A percentile compares a stretch with the other conserved stretches of the same genome.
phyloP scores from a whole-genome alignment of 2,329 filamentous ascomycete genomes.

The Emergomyces africanus region DNA sequence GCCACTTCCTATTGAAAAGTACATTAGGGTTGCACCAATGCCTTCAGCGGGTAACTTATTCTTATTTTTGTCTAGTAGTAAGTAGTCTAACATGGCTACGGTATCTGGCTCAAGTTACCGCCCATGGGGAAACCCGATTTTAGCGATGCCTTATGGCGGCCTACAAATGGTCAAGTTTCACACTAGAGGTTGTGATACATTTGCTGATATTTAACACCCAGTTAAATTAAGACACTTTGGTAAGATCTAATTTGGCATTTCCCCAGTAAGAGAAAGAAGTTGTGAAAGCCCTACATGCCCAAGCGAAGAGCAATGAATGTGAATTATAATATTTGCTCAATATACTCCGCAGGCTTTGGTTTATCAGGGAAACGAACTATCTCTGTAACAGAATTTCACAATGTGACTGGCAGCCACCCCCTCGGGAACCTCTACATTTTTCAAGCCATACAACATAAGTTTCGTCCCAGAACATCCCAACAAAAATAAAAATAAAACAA shows the following conservation, averaged over 20 bases:
- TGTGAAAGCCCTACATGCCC: slow-evolving; percentile 25
- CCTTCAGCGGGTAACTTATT: slow-evolving; percentile 30
- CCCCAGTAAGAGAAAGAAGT: slow-evolving; percentile 17
- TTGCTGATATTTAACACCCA: neutral
- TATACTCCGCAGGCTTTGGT: too few relatives aligned
- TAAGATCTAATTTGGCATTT: neutral
- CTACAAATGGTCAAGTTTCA: slow-evolving; percentile 42
- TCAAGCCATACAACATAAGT: slow-evolving; percentile 33
- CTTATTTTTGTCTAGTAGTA: neutral
- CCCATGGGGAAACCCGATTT: slow-evolving; percentile 39
- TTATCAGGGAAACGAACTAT: slow-evolving; percentile 44
- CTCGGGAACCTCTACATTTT: slow-evolving; percentile 39
- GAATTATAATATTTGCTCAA: slow-evolving; percentile 39
- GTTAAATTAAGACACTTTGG: slow-evolving; percentile 20
- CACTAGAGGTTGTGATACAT: too few relatives aligned
- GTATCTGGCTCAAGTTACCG: slow-evolving; percentile 38
- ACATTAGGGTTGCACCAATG: slow-evolving; percentile 40
- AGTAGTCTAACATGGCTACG: slow-evolving; percentile 12
- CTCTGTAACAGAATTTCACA: slow-evolving; percentile 37
- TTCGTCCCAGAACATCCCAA: slow-evolving; percentile 20
- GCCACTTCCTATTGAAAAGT: slow-evolving; percentile 35
- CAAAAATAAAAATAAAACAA: too few relatives aligned
- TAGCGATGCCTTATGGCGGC: slow-evolving; percentile 38
- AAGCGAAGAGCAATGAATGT: slow-evolving; percentile 24
- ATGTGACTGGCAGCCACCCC: slow-evolving; percentile 36